Conservation (phyloP, 768 basidiomycete genomes). For the Pisolithus albus region DNA sequence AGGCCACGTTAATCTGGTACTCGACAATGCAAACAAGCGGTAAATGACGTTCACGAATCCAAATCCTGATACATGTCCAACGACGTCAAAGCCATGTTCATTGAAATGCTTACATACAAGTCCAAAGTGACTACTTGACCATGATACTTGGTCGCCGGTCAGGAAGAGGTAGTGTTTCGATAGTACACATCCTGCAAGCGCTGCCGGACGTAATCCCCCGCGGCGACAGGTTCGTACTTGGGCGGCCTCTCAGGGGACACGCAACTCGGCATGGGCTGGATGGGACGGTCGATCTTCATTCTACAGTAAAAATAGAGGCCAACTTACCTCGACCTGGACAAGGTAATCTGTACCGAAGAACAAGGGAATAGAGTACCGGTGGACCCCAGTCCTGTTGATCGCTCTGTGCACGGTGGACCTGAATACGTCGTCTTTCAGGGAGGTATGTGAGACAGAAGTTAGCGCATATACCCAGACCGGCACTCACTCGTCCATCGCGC, state of each 20-base stretch:
- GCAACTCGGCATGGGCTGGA: constrained; percentile 40
- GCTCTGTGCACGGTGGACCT: constrained; percentile 87
- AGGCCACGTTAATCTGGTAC: too few relatives aligned
- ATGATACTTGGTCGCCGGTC: not conserved
- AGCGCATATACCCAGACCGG: too few relatives aligned
- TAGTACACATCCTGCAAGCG: constrained; percentile 48
- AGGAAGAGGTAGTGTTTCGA: not conserved
- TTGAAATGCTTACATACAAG: too few relatives aligned
- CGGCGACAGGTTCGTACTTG: constrained; percentile 65
- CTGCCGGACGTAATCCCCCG: constrained; percentile 79
- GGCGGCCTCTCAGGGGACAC: constrained; percentile 49
- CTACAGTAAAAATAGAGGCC: not conserved
- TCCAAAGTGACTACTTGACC: too few relatives aligned
- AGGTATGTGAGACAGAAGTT: too few relatives aligned
- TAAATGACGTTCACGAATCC: too few relatives aligned
- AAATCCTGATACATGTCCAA: too few relatives aligned
- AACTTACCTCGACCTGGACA: constrained; percentile 64
- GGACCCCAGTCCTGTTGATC: constrained; percentile 62
- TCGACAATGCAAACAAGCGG: too few relatives aligned
- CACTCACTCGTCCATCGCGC: too few relatives aligned
- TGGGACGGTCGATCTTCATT: not conserved
- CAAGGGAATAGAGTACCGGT: constrained; percentile 79
- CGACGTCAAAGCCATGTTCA: too few relatives aligned
- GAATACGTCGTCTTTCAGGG: constrained; percentile 69
- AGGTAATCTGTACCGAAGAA: constrained; percentile 91